These are phyloP conservation scores for Lachnellula arida DNA, from an alignment of 2,329 filamentous ascomycete species.

Conservation along the genomic window DNA sequence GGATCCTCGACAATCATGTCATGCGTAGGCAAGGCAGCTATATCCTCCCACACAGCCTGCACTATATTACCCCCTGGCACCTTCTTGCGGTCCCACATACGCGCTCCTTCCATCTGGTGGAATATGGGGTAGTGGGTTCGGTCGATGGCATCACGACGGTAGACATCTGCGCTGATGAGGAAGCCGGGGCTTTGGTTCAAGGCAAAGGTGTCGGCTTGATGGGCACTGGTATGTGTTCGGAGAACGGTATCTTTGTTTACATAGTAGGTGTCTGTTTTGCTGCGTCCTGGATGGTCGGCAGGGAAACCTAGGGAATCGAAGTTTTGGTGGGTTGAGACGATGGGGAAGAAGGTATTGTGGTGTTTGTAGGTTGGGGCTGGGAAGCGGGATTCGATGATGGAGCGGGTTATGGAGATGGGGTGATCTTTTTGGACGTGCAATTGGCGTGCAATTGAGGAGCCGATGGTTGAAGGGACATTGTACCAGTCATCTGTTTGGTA, in stretches of 20 bases:
- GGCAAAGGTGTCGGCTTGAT: constrained; percentile 79
- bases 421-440: constrained; percentile 92
- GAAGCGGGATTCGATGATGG: constrained; percentile 89
- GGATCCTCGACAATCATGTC: constrained; percentile 75
- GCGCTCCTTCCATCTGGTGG: constrained; percentile 96
- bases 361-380: constrained; percentile 66
- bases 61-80: constrained; percentile 55
- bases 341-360: constrained; percentile 74
- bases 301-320: constrained; percentile 97
- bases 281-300: constrained; percentile 79
- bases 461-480: constrained; percentile 74
- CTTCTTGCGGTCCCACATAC: constrained; percentile 73
- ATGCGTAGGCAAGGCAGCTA: constrained; percentile 68
- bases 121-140: constrained; percentile 94
- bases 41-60: constrained; percentile 62
- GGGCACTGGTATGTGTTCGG: constrained; percentile 90
- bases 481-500: constrained; percentile 77
- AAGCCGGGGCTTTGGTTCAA: constrained; percentile 71
- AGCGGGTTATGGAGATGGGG: constrained; percentile 82
- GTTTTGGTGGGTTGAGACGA: constrained; percentile 82
- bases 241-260: constrained; percentile 79
- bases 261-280: constrained; percentile 91
- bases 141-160: constrained; percentile 91
- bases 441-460: constrained; percentile 66
- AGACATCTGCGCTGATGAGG: constrained; percentile 90